Conservation (phyloP, 257 asterid species). For the Gentiana dahurica region DNA sequence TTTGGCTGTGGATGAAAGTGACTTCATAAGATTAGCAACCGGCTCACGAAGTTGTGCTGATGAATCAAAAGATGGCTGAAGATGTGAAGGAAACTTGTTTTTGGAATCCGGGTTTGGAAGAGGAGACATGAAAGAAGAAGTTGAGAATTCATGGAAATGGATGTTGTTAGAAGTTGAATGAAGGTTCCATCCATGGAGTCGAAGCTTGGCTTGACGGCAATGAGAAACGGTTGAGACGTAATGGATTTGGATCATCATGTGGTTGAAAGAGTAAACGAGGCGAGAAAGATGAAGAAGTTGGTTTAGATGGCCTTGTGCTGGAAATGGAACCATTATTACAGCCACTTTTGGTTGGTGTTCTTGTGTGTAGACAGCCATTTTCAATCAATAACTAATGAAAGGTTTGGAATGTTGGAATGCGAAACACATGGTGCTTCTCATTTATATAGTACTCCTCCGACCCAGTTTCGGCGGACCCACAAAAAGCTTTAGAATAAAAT, state of each 20-base stretch:
- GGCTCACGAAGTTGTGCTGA: slow-evolving; percentile 20
- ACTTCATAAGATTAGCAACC: neutral
- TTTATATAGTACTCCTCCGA: neutral
- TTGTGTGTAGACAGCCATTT: neutral
- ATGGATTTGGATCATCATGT: slow-evolving; percentile 21
- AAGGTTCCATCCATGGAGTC: slow-evolving; percentile 32
- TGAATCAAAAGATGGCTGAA: slow-evolving; percentile 15
- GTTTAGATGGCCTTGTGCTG: slow-evolving; percentile 70
- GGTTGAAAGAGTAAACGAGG: slow-evolving; percentile 27
- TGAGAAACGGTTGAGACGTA: slow-evolving; percentile 38
- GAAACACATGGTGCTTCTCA: neutral
- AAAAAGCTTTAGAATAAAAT: no score
- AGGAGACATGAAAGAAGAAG: slow-evolving; percentile 7
- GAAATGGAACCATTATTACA: slow-evolving; percentile 47
- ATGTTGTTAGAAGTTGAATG: slow-evolving; percentile 25
- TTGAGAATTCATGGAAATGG: slow-evolving; percentile 26
- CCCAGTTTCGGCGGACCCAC: no score
- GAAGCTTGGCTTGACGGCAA: slow-evolving; percentile 30
- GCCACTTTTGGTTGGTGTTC: slow-evolving; percentile 8
- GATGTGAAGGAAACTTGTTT: slow-evolving; percentile 15
- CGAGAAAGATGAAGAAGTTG: slow-evolving; percentile 57
- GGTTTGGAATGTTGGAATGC: neutral
- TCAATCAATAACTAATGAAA: neutral
- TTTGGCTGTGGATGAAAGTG: neutral
- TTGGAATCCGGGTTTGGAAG: slow-evolving; percentile 17